Percentiles rank a stretch among this genome's conserved stretches.
These are phyloP conservation scores for Phialophora tarda DNA, from an alignment of 2,329 filamentous ascomycete genomes.

Conservation along the genomic window DNA sequence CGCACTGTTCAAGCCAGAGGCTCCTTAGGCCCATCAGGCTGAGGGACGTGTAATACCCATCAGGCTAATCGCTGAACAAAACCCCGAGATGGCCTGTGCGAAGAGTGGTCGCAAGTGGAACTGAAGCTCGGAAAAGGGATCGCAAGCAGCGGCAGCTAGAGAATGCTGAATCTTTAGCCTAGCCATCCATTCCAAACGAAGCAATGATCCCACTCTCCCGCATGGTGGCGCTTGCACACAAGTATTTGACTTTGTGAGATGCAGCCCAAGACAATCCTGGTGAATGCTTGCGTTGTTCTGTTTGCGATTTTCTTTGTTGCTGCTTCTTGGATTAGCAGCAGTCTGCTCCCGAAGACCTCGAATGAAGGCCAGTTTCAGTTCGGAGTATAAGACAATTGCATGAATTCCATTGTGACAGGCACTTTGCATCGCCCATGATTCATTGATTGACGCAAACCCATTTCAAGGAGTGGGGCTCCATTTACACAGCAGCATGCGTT, in stretches of 20 bases:
- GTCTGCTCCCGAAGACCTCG: not conserved
- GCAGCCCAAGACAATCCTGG: not conserved
- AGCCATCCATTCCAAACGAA: not conserved
- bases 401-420: not conserved
- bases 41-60: not conserved
- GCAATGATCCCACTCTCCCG: constrained; percentile 9
- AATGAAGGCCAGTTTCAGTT: not conserved
- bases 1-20: not conserved
- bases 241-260: constrained; percentile 4
- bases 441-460: not conserved
- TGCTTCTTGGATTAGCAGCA: not conserved
- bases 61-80: constrained; percentile 14
- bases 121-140: not conserved
- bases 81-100: not conserved
- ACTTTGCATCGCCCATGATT: not conserved
- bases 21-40: not conserved
- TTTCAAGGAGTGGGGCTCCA: not conserved
- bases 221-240: not conserved
- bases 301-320: not conserved
- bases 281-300: not conserved
- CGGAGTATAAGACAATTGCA: not conserved
- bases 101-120: constrained; percentile 1
- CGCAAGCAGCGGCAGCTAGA: constrained; percentile 5
- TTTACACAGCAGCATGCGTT: not conserved
- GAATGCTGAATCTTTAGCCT: constrained; percentile 17